These are phyloP conservation scores for Saccharomycopsis microspora DNA, from an alignment of 805 yeast genomes.

Conservation along the genomic window DNA sequence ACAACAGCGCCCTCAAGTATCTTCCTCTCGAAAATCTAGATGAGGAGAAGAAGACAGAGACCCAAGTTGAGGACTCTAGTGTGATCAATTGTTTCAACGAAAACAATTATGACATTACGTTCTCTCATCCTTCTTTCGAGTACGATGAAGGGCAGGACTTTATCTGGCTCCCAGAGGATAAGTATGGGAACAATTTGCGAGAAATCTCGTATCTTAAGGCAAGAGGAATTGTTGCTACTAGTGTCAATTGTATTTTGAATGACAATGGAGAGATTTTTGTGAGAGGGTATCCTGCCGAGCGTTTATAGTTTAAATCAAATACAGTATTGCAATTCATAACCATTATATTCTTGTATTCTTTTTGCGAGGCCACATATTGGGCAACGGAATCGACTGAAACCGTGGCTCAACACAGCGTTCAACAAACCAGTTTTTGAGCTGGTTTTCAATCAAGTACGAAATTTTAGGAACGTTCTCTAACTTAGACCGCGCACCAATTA, in stretches of 20 bases:
- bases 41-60: constrained; percentile 14
- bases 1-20: constrained; percentile 24
- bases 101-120: constrained; percentile 13
- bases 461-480: constrained; percentile 90
- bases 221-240: constrained; percentile 19
- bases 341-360: constrained; percentile 34
- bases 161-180: constrained; percentile 35
- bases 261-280: constrained; percentile 20
- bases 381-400: constrained; percentile 74
- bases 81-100: constrained; percentile 6
- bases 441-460: constrained; percentile 71
- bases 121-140: constrained; percentile 16
- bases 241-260: constrained; percentile 16
- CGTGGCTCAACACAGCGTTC: constrained; percentile 93
- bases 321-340: neutral
- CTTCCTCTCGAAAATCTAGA: constrained; percentile 24
- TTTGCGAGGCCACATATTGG: constrained; percentile 77
- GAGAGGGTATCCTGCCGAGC: constrained; percentile 4
- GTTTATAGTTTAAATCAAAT: neutral
- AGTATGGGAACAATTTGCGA: constrained; percentile 23
- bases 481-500: constrained; percentile 88
- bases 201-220: constrained; percentile 18
- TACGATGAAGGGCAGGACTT: constrained; percentile 17
- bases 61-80: constrained; percentile 3
- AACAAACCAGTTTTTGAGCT: constrained; percentile 77